Percentiles rank a stretch among this genome's conserved stretches.
Conservation (phyloP, 345 rosid species). For the Brassica nigra region DNA sequence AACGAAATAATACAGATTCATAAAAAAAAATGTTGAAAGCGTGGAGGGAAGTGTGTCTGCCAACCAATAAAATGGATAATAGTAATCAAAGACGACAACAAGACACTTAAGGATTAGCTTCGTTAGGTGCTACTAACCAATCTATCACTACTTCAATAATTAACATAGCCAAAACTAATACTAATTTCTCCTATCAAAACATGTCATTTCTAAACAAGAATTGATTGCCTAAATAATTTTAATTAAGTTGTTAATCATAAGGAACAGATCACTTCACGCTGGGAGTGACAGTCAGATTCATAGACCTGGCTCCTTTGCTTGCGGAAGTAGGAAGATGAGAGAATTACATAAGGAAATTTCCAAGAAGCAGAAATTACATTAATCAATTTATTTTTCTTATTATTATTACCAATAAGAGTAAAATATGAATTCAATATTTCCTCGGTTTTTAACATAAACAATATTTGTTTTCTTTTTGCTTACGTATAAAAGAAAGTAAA, state of each 20-base stretch:
- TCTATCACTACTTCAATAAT: slow-evolving; percentile 40
- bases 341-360: slow-evolving; percentile 8
- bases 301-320: slow-evolving; percentile 33
- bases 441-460: slow-evolving; percentile 12
- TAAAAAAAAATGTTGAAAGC: slow-evolving; percentile 17
- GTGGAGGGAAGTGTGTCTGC: slow-evolving; percentile 39
- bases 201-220: slow-evolving; percentile 10
- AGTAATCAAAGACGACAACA: slow-evolving; percentile 39
- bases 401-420: not conserved
- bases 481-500: slow-evolving; percentile 10
- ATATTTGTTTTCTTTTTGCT: not conserved
- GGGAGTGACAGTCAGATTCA: slow-evolving; percentile 32
- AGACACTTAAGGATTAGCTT: slow-evolving; percentile 38
- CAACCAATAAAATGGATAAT: slow-evolving; percentile 34
- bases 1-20: slow-evolving; percentile 29
- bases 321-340: slow-evolving; percentile 30
- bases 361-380: slow-evolving; percentile 15
- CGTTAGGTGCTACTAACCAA: slow-evolving; percentile 44
- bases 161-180: slow-evolving; percentile 22
- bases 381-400: not conserved
- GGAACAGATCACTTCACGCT: slow-evolving; percentile 35
- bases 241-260: not conserved
- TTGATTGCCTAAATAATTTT: not conserved
- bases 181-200: not conserved
- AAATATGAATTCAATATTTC: not conserved